phyloP scores from a whole-genome alignment of 2,329 filamentous ascomycete genomes.

The Trichoderma afroharzianum region DNA sequence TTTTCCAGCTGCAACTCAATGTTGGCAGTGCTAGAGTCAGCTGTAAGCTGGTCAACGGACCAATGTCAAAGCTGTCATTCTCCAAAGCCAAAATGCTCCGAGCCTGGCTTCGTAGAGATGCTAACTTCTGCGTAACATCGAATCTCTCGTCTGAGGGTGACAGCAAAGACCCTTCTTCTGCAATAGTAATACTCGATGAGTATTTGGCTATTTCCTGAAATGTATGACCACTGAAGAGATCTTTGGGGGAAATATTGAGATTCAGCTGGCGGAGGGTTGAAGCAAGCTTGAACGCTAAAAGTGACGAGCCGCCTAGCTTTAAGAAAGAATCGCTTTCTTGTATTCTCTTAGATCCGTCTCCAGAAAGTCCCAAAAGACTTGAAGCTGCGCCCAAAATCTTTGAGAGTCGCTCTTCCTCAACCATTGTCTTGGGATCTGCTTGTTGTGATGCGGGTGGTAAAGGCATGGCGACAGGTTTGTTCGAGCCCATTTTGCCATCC shows the following conservation, averaged over 20 bases:
- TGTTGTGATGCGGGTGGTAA: background rate
- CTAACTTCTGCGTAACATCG: background rate
- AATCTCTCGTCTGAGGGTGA: background rate
- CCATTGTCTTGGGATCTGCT: background rate
- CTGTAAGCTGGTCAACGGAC: slow-evolving; percentile 12
- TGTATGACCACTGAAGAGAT: slow-evolving; percentile 7
- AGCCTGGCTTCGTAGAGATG: background rate
- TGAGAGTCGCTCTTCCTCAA: background rate
- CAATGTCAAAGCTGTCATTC: background rate
- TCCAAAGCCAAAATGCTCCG: background rate
- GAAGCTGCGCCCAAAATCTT: background rate
- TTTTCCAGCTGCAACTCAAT: background rate
- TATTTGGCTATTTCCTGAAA: background rate
- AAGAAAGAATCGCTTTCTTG: background rate
- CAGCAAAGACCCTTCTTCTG: background rate
- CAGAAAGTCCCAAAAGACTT: background rate
- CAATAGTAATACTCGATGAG: background rate
- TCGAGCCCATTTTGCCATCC: background rate
- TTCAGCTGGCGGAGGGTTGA: slow-evolving; percentile 1
- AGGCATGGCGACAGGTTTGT: background rate
- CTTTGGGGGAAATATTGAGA: background rate
- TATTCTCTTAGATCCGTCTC: background rate
- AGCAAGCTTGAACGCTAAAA: slow-evolving; percentile 10
- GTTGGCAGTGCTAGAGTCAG: slow-evolving; percentile 5
- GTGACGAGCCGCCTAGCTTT: slow-evolving; percentile 11